Conservation (phyloP, 257 asterid genomes). For the Solanum sejunctum region DNA sequence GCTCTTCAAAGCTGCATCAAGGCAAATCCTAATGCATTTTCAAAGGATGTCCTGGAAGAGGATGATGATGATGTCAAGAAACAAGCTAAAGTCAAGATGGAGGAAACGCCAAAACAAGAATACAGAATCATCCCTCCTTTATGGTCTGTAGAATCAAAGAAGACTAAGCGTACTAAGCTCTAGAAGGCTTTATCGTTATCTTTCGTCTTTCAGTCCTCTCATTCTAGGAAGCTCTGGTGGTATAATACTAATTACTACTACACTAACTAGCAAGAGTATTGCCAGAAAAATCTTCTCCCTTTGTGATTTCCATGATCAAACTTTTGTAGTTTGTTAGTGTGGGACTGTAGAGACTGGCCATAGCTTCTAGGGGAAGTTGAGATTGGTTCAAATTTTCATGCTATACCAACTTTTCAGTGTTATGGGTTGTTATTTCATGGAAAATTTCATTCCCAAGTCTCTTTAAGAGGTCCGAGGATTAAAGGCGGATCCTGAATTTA, state of each 20-base stretch:
- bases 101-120: constrained; percentile 28
- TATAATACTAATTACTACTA: background rate
- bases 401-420: background rate
- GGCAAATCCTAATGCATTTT: constrained; percentile 68
- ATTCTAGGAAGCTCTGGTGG: background rate
- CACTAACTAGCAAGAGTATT: background rate
- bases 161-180: constrained; percentile 15
- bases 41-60: constrained; percentile 55
- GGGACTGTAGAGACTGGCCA: background rate
- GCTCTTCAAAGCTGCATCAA: constrained; percentile 81
- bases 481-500: background rate
- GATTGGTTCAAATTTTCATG: background rate
- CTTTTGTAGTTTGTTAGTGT: background rate
- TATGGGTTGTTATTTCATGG: background rate
- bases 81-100: background rate
- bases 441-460: background rate
- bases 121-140: constrained; percentile 48
- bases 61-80: constrained; percentile 14
- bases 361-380: background rate
- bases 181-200: background rate
- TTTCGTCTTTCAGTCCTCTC: background rate
- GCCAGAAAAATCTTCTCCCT: background rate
- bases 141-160: constrained; percentile 50
- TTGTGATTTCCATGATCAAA: background rate
- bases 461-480: background rate